Evolutionary conservation across 805 yeast genomes (phyloP).

Genomic region (Kodamaea kakaduensis): DNA sequence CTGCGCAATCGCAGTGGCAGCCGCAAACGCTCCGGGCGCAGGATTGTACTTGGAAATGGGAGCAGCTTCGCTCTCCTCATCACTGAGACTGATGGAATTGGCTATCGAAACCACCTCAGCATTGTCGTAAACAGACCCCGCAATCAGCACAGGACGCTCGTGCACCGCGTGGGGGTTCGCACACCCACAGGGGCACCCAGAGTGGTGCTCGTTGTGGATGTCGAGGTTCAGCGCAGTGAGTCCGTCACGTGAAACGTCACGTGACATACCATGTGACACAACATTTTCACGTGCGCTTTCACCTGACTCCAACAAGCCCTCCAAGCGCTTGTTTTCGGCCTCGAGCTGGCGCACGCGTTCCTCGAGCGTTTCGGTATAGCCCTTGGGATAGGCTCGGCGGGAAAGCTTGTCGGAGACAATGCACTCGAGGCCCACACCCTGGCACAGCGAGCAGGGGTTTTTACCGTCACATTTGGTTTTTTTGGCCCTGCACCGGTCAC

Average conservation of each 20-base stretch:
- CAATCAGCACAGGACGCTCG: slow-evolving; percentile 62
- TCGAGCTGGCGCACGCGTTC: slow-evolving; percentile 85
- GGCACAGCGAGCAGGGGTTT: slow-evolving; percentile 77
- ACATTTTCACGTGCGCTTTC: slow-evolving; percentile 65
- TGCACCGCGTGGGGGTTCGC: slow-evolving; percentile 53
- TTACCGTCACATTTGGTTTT: slow-evolving; percentile 78
- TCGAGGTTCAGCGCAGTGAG: slow-evolving; percentile 31
- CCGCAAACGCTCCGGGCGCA: slow-evolving; percentile 71
- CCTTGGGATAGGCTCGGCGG: slow-evolving; percentile 84
- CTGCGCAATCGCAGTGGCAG: slow-evolving; percentile 58
- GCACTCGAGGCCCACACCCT: slow-evolving; percentile 81
- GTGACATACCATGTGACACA: too few species aligned
- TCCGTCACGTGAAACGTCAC: not conserved
- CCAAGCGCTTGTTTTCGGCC: slow-evolving; percentile 68
- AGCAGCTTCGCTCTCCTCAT: slow-evolving; percentile 29
- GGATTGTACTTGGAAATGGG: slow-evolving; percentile 43
- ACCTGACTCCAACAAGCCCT: slow-evolving; percentile 58
- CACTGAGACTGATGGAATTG: slow-evolving; percentile 41
- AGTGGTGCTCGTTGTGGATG: slow-evolving; percentile 16
- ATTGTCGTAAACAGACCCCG: slow-evolving; percentile 48
- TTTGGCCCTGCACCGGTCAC: slow-evolving; percentile 83
- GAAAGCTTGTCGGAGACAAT: slow-evolving; percentile 83
- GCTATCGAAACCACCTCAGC: slow-evolving; percentile 17
- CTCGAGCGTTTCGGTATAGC: slow-evolving; percentile 86
- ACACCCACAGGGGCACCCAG: slow-evolving; percentile 54